Evolutionary conservation across 2,329 filamentous ascomycete genomes (phyloP), one percentile per base, ranked within the genome.

Genomic region (Aureobasidium sp.): DNA sequence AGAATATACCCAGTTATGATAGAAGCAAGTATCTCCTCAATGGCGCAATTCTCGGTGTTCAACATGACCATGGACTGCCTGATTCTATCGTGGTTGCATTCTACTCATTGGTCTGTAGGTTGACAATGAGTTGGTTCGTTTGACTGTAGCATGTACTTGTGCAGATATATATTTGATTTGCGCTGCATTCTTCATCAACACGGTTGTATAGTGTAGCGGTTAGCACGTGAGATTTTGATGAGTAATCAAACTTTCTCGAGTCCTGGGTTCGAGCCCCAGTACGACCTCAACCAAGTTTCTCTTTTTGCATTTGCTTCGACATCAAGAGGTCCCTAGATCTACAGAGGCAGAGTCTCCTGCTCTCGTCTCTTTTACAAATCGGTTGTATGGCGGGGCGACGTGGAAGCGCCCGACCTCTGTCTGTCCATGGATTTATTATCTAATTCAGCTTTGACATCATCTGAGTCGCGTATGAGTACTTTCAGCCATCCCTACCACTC

Each of bases 141-240:
- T 25, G 22, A 25, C 22, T 25, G 22, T 25, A 25, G 22, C 22
- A 25, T 25, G 22, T 25, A 25, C 22, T 25, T 25, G 22, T 25
- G 22, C 22, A 25, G 22, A 25, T 25, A 25, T 42, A 42, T 42
- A 2, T 42, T 42, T 2, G 7, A 7, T n/a, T 15, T 12, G 3
- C 14, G 2, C 6, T 34, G n/a, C n/a, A n/a, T 34, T n/a, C 9
- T 15, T 25, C 20, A 39, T n/a, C 37, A 55, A 55, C 11, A 20
- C 11, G 57, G 57, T 60, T 60, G 44, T 60, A 45, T 60, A 60
- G 57, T 60, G 57, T 60, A 60, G 57, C 29, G 57, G 57, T 60
- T 48, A 60, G 57, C 57, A 60, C 57, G 57, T 25, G 45, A 27
- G 57, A 60, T 60, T 60, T 60, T 60, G 57, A 59, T 37, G n/a